Percentiles rank a stretch among this genome's conserved stretches.
Conservation (phyloP, 805 yeast species). For the Candida saitoana region DNA sequence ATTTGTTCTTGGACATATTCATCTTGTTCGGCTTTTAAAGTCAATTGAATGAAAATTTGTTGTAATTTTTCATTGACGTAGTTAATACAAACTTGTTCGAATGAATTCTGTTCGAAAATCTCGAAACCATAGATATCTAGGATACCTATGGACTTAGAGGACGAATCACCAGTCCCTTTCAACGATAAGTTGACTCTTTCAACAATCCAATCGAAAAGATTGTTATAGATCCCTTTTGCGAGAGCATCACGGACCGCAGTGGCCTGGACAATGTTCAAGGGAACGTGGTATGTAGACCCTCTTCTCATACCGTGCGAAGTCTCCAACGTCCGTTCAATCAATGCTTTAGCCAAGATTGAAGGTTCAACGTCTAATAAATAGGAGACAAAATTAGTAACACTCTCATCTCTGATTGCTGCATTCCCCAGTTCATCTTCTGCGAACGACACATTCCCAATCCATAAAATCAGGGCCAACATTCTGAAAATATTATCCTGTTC, state of each 20-base stretch:
- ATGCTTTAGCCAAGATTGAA: constrained; percentile 57
- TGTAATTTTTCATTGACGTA: constrained; percentile 94
- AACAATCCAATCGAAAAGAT: constrained; percentile 95
- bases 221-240: constrained; percentile 90
- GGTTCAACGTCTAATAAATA: constrained; percentile 81
- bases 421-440: constrained; percentile 84
- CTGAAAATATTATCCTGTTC: constrained; percentile 92
- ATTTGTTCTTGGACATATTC: constrained; percentile 94
- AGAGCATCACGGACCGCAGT: constrained; percentile 92
- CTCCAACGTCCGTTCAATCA: constrained; percentile 80
- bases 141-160: constrained; percentile 77
- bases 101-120: constrained; percentile 90
- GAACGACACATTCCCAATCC: constrained; percentile 93
- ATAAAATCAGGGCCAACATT: constrained; percentile 75
- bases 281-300: constrained; percentile 92
- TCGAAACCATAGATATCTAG: constrained; percentile 96
- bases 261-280: constrained; percentile 88
- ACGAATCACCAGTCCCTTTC: constrained; percentile 35
- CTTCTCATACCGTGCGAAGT: constrained; percentile 85
- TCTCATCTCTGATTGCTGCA: constrained; percentile 73
- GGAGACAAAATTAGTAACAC: constrained; percentile 94
- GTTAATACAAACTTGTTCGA: constrained; percentile 93
- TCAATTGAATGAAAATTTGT: constrained; percentile 93
- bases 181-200: constrained; percentile 82
- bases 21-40: constrained; percentile 95